These are phyloP conservation scores for Myxozyma udenii DNA, from an alignment of 805 yeast genomes.

Conservation along the genomic window DNA sequence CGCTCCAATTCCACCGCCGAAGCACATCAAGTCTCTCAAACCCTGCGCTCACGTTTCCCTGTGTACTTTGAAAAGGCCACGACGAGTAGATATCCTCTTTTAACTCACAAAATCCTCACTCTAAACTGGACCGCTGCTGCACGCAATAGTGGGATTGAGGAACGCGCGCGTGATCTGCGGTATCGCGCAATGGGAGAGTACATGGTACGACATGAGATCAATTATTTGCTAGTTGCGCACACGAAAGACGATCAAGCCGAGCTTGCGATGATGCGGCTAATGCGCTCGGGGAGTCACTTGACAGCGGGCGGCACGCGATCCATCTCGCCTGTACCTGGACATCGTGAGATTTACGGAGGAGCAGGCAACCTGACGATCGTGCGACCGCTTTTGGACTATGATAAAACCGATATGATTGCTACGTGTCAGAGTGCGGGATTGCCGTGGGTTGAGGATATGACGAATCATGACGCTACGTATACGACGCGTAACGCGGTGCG, in stretches of 20 bases:
- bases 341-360: conserved; percentile 7
- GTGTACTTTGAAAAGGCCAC: background rate
- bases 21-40: conserved; percentile 38
- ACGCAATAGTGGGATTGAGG: background rate
- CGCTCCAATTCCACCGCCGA: conserved; percentile 51
- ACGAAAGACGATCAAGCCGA: conserved; percentile 71
- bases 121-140: background rate
- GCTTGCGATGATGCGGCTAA: conserved; percentile 58
- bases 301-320: conserved; percentile 54
- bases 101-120: background rate
- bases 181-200: conserved; percentile 45
- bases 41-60: background rate
- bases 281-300: conserved; percentile 42
- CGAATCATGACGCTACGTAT: conserved; percentile 53
- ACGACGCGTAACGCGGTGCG: conserved; percentile 61
- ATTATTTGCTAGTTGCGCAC: conserved; percentile 59
- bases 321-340: conserved; percentile 32
- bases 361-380: conserved; percentile 34
- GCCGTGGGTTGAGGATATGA: conserved; percentile 67
- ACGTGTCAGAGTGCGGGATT: conserved; percentile 46
- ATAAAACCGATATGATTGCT: conserved; percentile 47
- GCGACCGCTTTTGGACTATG: conserved; percentile 53
- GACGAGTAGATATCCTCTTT: background rate
- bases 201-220: conserved; percentile 41
- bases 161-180: conserved; percentile 54